Conservation (phyloP, 257 asterid species). For the Nicotiana paniculata region DNA sequence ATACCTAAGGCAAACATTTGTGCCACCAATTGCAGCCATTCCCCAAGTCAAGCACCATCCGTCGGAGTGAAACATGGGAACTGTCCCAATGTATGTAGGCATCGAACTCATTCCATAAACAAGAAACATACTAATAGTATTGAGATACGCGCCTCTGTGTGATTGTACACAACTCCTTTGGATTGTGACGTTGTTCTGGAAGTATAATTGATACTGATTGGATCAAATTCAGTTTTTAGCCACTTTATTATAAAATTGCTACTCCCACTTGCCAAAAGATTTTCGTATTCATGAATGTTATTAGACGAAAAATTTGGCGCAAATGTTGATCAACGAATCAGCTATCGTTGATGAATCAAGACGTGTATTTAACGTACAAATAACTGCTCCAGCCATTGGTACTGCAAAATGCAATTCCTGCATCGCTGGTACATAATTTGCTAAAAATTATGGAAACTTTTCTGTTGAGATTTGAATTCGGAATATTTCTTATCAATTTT, state of each 20-base stretch:
- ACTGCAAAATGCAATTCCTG: not conserved
- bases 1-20: conserved; percentile 23
- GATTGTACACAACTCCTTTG: conserved; percentile 15
- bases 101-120: conserved; percentile 12
- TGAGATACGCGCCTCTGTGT: not conserved
- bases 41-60: conserved; percentile 33
- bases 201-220: conserved; percentile 29
- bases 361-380: conserved; percentile 26
- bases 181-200: conserved; percentile 31
- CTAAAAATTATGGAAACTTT: too few species aligned
- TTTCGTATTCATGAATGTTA: conserved; percentile 13
- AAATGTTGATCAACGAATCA: conserved; percentile 20
- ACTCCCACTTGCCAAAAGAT: conserved; percentile 17
- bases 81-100: conserved; percentile 21
- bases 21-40: conserved; percentile 30
- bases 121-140: conserved; percentile 13
- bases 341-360: conserved; percentile 25
- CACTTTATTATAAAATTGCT: conserved; percentile 8
- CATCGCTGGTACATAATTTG: not conserved
- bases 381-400: conserved; percentile 28
- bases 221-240: conserved; percentile 32
- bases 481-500: too few species aligned
- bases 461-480: too few species aligned
- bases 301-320: conserved; percentile 3
- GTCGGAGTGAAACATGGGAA: conserved; percentile 37